Evolutionary conservation across 1,284 basidiomycete genomes (phyloP).

Genomic region (Cutaneotrichosporon dermatis): DNA sequence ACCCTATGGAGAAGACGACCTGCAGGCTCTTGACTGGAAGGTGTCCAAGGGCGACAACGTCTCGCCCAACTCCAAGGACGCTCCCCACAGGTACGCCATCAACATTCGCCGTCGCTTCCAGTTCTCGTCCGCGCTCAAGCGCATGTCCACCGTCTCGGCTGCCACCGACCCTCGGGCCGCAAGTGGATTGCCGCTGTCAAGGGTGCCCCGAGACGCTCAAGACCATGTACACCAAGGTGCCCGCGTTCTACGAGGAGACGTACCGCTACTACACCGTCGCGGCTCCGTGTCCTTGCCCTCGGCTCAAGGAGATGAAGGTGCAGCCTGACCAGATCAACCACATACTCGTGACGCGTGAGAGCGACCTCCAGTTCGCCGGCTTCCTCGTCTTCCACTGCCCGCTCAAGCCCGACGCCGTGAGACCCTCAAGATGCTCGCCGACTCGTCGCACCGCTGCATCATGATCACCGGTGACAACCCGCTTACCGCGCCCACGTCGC

Average conservation of each 20-base stretch:
- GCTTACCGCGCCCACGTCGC: constrained; percentile 92
- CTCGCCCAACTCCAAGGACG: constrained; percentile 56
- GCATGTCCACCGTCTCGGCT: constrained; percentile 87
- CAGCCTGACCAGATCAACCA: constrained; percentile 78
- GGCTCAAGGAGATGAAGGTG: constrained; percentile 73
- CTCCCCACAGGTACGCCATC: constrained; percentile 61
- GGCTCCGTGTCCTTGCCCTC: constrained; percentile 88
- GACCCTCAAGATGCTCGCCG: constrained; percentile 82
- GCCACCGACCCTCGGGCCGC: constrained; percentile 49
- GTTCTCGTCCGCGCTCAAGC: constrained; percentile 89
- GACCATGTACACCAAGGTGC: constrained; percentile 69
- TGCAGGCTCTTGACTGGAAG: constrained; percentile 88
- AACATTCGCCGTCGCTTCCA: constrained; percentile 85
- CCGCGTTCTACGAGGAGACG: constrained; percentile 78
- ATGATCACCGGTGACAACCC: constrained; percentile 99
- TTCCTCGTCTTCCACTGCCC: constrained; percentile 97
- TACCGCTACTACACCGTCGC: constrained; percentile 88
- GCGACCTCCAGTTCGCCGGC: constrained; percentile 70
- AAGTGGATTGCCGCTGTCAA: constrained; percentile 65
- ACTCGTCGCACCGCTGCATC: constrained; percentile 92
- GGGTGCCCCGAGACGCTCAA: constrained; percentile 91
- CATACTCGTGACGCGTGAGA: constrained; percentile 77
- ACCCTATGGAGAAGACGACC: constrained; percentile 99
- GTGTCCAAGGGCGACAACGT: constrained; percentile 72
- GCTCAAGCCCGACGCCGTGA: constrained; percentile 88